Base-by-base conservation (phyloP, 2,329 filamentous ascomycete species). In the Xylariaceae sp. region DNA sequence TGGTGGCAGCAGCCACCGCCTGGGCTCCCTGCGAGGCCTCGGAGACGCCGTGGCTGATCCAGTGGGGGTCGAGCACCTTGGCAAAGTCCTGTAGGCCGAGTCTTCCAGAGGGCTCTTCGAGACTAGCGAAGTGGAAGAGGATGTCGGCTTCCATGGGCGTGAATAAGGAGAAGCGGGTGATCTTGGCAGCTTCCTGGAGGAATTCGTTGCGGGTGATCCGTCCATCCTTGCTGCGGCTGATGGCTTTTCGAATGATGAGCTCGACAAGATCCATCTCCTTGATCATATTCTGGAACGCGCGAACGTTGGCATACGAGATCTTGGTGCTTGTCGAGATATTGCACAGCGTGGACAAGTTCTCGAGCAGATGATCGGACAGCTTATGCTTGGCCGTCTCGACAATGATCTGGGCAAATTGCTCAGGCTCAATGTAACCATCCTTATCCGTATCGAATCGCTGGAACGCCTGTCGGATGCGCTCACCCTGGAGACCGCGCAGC, bases 131-230 rank as follows among this genome's bases (percentile, higher is more conserved):
- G 68, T 97, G 92, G 73, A 98, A 98, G 28, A 98, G 78, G 47
- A 98, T 95, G 59, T 98, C 92, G 28, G 90, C 89, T 66, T 98
- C 92, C 88, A 97, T 96, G 9, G 92, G 92, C 0, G 92, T 97
- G 66, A 97, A 96, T 24, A 94, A 78, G 9, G 89, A 94, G 71
- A 96, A 98, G 48, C 92, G 83, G 16, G 90, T 94, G 56, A 92
- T 81, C 49, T 83, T 83, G 31, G 90, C 83, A 9, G 92, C 90
- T 69, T 96, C 89, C 63, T 95, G 90, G 47, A 97, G 69, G 67
- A 98, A 98, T 57, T 97, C 92, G 30, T 88, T 77, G 36, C 88
- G 80, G 4, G 90, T 96, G 59, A 98, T 97, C 69, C 88, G 94
- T 59, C 88, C 88, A 62, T 98, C 92, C 9, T 68, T 53, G 62